Percentiles rank a stretch among this genome's conserved stretches.
These are phyloP conservation scores for Globisporangium uncinulatum DNA, from an alignment of 352 stramenopile genomes.

Conservation along the genomic window DNA sequence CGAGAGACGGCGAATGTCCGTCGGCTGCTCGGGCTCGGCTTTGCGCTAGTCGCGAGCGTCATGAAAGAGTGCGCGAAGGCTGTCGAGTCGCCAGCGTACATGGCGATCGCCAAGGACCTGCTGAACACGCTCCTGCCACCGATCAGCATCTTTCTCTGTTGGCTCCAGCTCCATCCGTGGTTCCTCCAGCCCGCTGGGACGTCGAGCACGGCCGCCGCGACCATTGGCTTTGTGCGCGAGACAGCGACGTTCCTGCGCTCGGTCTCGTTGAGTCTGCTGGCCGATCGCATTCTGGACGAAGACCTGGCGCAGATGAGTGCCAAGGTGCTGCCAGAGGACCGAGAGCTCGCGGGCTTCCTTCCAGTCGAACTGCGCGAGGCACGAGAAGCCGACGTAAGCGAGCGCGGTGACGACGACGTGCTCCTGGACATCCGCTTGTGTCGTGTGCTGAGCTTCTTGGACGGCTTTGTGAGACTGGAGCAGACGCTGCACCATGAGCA, in stretches of 20 bases:
- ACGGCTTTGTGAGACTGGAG: slow-evolving; percentile 8
- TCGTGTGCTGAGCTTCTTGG: slow-evolving; percentile 15
- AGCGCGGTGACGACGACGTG: slow-evolving; percentile 1
- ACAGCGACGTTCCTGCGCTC: slow-evolving; percentile 12
- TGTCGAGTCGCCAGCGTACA: slow-evolving; percentile 3
- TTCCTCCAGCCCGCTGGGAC: slow-evolving; percentile 6
- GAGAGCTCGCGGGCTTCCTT: slow-evolving; percentile 34
- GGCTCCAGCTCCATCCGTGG: slow-evolving; percentile 32
- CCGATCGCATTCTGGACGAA: slow-evolving; percentile 12
- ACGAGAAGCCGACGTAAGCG: not conserved
- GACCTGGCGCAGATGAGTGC: slow-evolving; percentile 4
- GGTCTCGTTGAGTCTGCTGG: slow-evolving; percentile 13
- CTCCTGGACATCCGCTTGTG: slow-evolving; percentile 18
- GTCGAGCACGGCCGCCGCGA: not conserved
- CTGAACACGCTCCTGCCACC: slow-evolving; percentile 32
- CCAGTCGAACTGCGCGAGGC: slow-evolving; percentile 10
- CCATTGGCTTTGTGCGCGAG: slow-evolving; percentile 6
- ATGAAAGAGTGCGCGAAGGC: slow-evolving; percentile 16
- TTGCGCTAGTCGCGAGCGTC: slow-evolving; percentile 5
- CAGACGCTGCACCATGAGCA: not conserved
- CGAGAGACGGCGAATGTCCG: not conserved
- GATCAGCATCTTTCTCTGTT: slow-evolving; percentile 33
- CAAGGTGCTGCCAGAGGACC: slow-evolving; percentile 29
- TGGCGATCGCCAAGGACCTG: slow-evolving; percentile 13
- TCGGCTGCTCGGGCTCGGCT: slow-evolving; percentile 4